Evolutionary conservation across 495 filamentous ascomycete species (phyloP).

Genomic region (Hyaloscypha variabilis): DNA sequence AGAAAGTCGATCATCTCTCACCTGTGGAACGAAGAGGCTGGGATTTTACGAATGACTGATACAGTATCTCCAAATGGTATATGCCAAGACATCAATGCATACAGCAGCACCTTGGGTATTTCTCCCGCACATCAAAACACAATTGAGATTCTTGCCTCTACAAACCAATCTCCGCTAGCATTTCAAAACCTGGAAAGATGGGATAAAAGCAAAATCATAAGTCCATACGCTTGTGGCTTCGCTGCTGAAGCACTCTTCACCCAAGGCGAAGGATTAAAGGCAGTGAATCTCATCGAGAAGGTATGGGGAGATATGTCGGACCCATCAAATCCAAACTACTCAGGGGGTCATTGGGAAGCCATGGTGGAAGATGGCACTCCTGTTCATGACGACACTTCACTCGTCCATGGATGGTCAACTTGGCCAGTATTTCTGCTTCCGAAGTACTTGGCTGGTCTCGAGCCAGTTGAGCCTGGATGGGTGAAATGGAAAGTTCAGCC

Average conservation of each 20-base stretch:
- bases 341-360: constrained; percentile 26
- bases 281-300: constrained; percentile 10
- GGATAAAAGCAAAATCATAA: constrained; percentile 18
- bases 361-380: constrained; percentile 20
- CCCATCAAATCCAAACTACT: constrained; percentile 17
- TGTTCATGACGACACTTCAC: constrained; percentile 19
- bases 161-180: constrained; percentile 10
- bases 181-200: constrained; percentile 20
- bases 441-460: constrained; percentile 19
- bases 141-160: neutral
- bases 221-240: constrained; percentile 25
- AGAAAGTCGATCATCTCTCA: constrained; percentile 14
- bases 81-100: constrained; percentile 25
- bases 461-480: constrained; percentile 21
- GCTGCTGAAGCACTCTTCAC: constrained; percentile 21
- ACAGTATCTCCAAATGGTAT: constrained; percentile 5
- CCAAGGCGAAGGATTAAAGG: constrained; percentile 3
- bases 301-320: constrained; percentile 24
- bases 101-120: constrained; percentile 16
- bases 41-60: constrained; percentile 20
- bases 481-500: constrained; percentile 16
- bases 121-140: constrained; percentile 7
- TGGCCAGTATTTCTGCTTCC: constrained; percentile 26
- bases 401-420: constrained; percentile 25
- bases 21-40: constrained; percentile 19